Evolutionary conservation across 2,329 filamentous ascomycete genomes (phyloP).

Genomic region (Claviceps citrina): DNA sequence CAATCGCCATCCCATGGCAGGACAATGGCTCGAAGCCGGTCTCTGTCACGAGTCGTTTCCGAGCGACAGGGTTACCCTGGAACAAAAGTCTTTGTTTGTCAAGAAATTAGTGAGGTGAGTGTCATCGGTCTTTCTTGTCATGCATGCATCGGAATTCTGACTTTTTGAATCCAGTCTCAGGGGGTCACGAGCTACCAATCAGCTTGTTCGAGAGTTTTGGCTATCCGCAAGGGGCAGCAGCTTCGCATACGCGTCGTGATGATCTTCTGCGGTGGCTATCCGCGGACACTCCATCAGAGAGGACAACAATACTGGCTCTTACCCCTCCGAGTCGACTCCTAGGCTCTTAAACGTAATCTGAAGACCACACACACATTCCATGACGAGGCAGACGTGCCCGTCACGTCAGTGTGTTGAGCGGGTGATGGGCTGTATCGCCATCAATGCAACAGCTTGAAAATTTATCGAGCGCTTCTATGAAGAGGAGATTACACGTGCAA

Average conservation of each 20-base stretch:
- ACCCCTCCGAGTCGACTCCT: too few species aligned
- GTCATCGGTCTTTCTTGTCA: neutral
- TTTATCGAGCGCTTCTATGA: neutral
- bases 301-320: neutral
- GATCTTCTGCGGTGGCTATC: neutral
- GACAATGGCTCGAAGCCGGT: slow-evolving; percentile 47
- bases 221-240: slow-evolving; percentile 46
- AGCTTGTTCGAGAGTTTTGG: slow-evolving; percentile 59
- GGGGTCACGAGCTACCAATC: slow-evolving; percentile 48
- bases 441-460: neutral
- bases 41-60: slow-evolving; percentile 41
- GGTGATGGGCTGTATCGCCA: neutral
- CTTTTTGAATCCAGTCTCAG: slow-evolving; percentile 34
- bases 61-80: slow-evolving; percentile 38
- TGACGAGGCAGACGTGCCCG: neutral
- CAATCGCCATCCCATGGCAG: slow-evolving; percentile 37
- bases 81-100: slow-evolving; percentile 49
- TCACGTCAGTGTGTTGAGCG: neutral
- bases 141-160: neutral
- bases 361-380: too few species aligned
- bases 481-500: neutral
- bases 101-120: slow-evolving; percentile 47
- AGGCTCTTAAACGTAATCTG: neutral
- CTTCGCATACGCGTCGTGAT: slow-evolving; percentile 44
- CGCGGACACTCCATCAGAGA: neutral